Conservation (phyloP, 192 early-diverging fungal genomes). For the Coemansia asiatica region DNA sequence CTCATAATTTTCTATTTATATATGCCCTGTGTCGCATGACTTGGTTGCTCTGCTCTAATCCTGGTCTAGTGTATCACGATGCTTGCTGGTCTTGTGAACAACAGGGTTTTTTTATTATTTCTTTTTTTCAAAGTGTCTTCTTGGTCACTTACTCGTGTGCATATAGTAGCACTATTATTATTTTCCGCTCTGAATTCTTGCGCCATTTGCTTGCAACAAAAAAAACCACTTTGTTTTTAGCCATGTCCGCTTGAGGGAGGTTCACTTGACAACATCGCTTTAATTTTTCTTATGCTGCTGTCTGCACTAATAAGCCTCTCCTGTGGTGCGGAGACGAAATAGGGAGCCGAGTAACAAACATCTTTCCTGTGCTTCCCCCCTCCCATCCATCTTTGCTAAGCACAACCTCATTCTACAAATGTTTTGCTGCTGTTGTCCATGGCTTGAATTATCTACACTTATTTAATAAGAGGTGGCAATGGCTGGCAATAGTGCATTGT, state of each 20-base stretch:
- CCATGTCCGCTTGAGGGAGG: not conserved
- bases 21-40: too few species aligned
- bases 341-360: not conserved
- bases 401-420: not conserved
- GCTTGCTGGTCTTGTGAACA: not conserved
- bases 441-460: too few species aligned
- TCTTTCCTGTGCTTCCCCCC: not conserved
- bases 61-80: not conserved
- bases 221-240: not conserved
- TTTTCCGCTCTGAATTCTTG: not conserved
- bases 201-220: not conserved
- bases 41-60: not conserved
- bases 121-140: not conserved
- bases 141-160: conserved; percentile 12
- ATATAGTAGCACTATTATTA: not conserved
- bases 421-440: too few species aligned
- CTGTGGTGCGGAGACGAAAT: not conserved
- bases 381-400: not conserved
- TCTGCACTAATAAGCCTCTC: not conserved
- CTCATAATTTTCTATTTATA: too few species aligned
- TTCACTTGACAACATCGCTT: not conserved
- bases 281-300: not conserved
- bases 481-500: not conserved
- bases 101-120: not conserved
- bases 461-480: not conserved